Evolutionary conservation across 2,329 filamentous ascomycete genomes (phyloP).

Genomic region (Nemania sp.): DNA sequence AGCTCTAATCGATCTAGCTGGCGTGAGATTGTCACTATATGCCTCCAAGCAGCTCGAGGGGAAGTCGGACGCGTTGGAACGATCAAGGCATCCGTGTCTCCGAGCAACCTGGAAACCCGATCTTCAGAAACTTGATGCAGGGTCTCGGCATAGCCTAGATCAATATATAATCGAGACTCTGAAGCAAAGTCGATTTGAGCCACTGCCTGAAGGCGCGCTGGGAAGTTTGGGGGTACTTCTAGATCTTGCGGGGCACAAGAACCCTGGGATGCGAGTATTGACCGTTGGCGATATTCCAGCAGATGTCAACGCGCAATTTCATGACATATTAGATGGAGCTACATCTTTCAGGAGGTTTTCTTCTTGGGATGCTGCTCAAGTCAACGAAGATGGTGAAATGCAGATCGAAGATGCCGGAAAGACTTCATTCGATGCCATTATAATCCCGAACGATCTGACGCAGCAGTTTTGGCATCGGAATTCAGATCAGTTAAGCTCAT

Average conservation of each 20-base stretch:
- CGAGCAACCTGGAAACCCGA: conserved; percentile 12
- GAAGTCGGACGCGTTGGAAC: neutral
- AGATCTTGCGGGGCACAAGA: conserved; percentile 7
- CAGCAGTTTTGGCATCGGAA: neutral
- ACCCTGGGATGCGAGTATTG: conserved; percentile 7
- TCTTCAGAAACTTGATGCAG: neutral
- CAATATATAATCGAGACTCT: neutral
- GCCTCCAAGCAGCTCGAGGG: neutral
- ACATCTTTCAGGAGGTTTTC: too few relatives aligned
- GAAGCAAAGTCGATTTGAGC: neutral
- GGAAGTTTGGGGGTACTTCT: neutral
- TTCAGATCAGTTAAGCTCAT: neutral
- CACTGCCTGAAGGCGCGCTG: neutral
- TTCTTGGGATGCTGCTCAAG: neutral
- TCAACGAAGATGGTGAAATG: neutral
- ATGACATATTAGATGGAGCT: too few relatives aligned
- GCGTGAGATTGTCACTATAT: neutral
- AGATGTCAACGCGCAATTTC: too few relatives aligned
- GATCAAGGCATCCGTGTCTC: conserved; percentile 6
- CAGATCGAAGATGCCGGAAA: neutral
- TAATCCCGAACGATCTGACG: neutral
- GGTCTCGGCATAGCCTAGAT: neutral
- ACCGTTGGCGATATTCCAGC: neutral
- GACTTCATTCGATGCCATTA: conserved; percentile 1
- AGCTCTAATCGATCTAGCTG: neutral